Base-by-base conservation (phyloP, 495 filamentous ascomycete species). In the Cercophora samala region DNA sequence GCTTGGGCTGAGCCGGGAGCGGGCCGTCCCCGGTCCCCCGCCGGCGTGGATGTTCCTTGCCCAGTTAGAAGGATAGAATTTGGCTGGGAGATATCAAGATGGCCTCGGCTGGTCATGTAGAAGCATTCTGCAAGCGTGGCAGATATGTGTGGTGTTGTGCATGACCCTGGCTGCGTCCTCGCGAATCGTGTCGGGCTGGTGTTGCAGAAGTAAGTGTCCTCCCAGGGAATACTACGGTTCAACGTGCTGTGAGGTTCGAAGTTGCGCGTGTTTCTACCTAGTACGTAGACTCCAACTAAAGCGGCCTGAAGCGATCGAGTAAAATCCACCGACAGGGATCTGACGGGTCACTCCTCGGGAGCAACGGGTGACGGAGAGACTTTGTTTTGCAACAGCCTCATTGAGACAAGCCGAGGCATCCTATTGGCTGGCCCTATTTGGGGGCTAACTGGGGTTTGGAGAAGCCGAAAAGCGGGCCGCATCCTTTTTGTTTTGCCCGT, bases 221-320 rank as follows among this genome's bases (percentile, higher is more conserved):
- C 15, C 9, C 6, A 13, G 1, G 5, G 15, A n/a, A 46, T 46
- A 46, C 37, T 46, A 46, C 37, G 15, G 8, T 8, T 46, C 2
- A 13, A 13, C 15, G 1, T 11, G 5, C 6, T 46, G 13, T 46
- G 37, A 46, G 37, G 37, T 46, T 46, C 6, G 6, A 17, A 2
- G 37, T 46, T 46, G 26, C 8, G 26, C 8, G 26, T 29, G 26
- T 29, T 29, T 4, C 8, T 29, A 29, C 0, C 5, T 46, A 9
- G 37, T 46, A n/a, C n/a, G n/a, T n/a, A 18, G 13, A 46, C 37
- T 46, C 37, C 37, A 9, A 46, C 37, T 17, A 46, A 46, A 46
- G 59, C 69, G 73, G 73, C 68, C 67, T 73, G 69, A 75, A 75
- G 73, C 73, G 74, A 75, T 73, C 74, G 69, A 76, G 70, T 72